Conservation (phyloP, 139 green algal genomes). For the Limnomonas spitsbergensis region DNA sequence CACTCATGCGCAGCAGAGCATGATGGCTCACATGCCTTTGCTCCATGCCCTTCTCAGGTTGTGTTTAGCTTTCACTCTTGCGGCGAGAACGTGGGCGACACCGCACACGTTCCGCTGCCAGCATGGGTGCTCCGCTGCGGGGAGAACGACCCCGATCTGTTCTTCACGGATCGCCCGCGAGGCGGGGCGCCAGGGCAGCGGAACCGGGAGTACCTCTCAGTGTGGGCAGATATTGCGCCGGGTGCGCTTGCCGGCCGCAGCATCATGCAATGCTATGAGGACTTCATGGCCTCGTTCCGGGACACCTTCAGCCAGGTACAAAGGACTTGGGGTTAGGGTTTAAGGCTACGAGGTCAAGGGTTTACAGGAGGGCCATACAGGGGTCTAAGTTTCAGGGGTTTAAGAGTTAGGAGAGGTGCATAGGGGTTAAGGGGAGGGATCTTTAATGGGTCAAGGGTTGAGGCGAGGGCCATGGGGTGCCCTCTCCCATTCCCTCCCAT, state of each 20-base stretch:
- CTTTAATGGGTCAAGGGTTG: too few species aligned
- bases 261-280: constrained; percentile 78
- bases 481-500: too few species aligned
- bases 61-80: constrained; percentile 93
- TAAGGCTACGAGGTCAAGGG: too few species aligned
- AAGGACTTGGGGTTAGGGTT: too few species aligned
- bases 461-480: too few species aligned
- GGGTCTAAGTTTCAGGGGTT: too few species aligned
- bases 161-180: constrained; percentile 77
- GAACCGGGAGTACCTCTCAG: constrained; percentile 80
- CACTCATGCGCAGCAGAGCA: too few species aligned
- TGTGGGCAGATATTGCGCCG: constrained; percentile 78
- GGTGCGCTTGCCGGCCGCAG: constrained; percentile 54
- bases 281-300: constrained; percentile 79
- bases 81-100: constrained; percentile 91
- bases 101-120: constrained; percentile 73
- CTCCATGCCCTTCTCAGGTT: too few species aligned
- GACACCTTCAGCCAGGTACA: constrained; percentile 48
- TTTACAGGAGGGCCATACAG: too few species aligned
- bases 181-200: constrained; percentile 43
- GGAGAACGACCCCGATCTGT: constrained; percentile 78
- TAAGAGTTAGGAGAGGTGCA: too few species aligned
- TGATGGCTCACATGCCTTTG: too few species aligned
- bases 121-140: constrained; percentile 78
- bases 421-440: too few species aligned